Percentiles rank a stretch among this genome's conserved stretches.
Conservation (phyloP, 768 basidiomycete genomes). For the Strobilomyces echinocephalus region DNA sequence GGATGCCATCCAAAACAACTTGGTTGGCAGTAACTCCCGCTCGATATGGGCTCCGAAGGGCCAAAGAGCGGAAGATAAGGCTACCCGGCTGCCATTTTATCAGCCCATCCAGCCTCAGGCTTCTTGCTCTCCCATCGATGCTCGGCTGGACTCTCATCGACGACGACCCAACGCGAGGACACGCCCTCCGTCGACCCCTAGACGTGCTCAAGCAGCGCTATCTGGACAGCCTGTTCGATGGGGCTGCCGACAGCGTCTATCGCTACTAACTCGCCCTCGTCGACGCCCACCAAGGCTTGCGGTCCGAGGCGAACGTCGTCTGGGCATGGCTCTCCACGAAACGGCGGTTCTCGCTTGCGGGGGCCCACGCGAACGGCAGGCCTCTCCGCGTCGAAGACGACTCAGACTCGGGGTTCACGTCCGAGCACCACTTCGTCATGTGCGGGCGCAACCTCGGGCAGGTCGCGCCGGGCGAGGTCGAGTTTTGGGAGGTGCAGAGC, state of each 20-base stretch:
- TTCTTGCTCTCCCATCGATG: not conserved
- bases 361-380: constrained; percentile 19
- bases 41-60: no score
- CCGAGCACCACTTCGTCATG: constrained; percentile 37
- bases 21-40: no score
- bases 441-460: constrained; percentile 31
- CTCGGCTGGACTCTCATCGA: constrained; percentile 4
- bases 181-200: constrained; percentile 5
- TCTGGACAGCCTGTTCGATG: no score
- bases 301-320: constrained; percentile 32
- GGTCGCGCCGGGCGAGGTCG: no score
- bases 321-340: constrained; percentile 48
- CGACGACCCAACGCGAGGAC: constrained; percentile 1
- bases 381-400: not conserved
- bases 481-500: no score
- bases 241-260: not conserved
- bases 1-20: no score
- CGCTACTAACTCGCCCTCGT: not conserved
- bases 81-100: no score
- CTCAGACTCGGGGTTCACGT: not conserved
- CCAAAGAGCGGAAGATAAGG: no score
- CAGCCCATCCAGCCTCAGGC: no score
- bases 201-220: no score
- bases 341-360: constrained; percentile 46
- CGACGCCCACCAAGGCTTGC: constrained; percentile 9